Evolutionary conservation across 805 yeast species (phyloP), one percentile per base, ranked within the genome.

Genomic region (Candida takata): DNA sequence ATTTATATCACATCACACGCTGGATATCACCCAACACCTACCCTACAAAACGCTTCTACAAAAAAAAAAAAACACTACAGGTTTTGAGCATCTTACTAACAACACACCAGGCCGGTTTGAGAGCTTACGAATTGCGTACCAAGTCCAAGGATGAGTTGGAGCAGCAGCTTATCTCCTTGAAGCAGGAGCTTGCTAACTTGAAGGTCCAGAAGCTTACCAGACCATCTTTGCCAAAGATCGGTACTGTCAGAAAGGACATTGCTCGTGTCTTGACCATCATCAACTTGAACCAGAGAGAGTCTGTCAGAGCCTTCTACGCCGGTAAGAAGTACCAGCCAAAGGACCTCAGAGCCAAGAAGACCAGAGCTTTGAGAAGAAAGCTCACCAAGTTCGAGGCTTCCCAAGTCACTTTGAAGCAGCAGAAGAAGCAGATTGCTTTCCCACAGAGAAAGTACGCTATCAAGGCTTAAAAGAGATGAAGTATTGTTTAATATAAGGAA

Each of bases 291-390:
- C 95, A 87, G 74, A 87, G 98, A 76, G 87, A 82, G 55, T 79
- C 81, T 58, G 95, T 86, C 66, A 85, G 85, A 72, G 92, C 82
- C 65, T 82, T 84, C 78, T 88, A 88, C 90, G 77, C 78, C 56
- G 92, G 87, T 69, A 82, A 84, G 81, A 88, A 86, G 74, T 84
- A 79, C 81, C 76, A 78, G 69, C 97, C 98, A 77, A 88, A 90
- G 78, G 97, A 88, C 69, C 79, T 92, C 74, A 90, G 97, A 77
- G 95, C 87, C 60, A 92, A 92, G 90, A 85, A 92, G 84, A 92
- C 99, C 72, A 90, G 97, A 82, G 97, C 98, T 70, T 73, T 90
- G 72, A 90, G 98, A 84, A 84, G 97, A 79, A 78, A 80, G 65
- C 78, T 92, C 65, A 79, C 97, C 69, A 75, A 82, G 64, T 69